phyloP scores from a whole-genome alignment of 108 stramenopile genomes.

The Aureococcus anophagefferens region DNA sequence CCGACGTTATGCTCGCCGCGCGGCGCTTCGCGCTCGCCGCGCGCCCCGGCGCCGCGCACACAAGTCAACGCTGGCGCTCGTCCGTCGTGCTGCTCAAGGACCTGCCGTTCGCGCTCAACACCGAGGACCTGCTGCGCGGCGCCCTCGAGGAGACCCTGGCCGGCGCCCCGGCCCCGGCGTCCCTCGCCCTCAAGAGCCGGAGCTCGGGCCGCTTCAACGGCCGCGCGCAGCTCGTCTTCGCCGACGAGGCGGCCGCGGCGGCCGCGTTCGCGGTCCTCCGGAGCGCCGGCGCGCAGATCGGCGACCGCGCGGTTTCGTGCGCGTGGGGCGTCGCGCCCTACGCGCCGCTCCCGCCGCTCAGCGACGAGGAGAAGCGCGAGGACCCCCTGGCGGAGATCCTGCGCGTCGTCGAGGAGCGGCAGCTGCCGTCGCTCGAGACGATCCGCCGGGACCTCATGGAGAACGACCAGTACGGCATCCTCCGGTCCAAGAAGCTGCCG shows the following conservation, averaged over 20 bases:
- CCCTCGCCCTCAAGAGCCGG: not conserved
- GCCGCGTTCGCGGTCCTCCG: not conserved
- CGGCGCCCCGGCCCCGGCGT: not conserved
- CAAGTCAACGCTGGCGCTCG: too few species aligned
- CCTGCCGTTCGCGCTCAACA: too few species aligned
- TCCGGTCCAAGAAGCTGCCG: not conserved
- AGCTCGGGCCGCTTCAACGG: not conserved
- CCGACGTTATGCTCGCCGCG: too few species aligned
- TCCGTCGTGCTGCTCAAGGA: too few species aligned
- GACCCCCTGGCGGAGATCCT: not conserved
- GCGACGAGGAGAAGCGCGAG: not conserved
- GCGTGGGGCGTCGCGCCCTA: not conserved
- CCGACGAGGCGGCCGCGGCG: not conserved
- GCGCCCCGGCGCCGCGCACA: too few species aligned
- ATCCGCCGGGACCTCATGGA: not conserved
- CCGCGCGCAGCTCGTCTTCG: not conserved
- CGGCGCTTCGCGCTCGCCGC: too few species aligned
- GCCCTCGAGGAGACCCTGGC: too few species aligned
- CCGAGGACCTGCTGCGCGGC: too few species aligned
- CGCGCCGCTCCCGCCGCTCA: not conserved
- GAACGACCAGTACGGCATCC: not conserved
- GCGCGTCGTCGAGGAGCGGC: not conserved
- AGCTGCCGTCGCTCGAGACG: not conserved
- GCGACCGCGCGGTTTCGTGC: not conserved
- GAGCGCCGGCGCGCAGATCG: not conserved